Base-by-base conservation (phyloP, 2,329 filamentous ascomycete genomes). In the Tolypocladium ovalisporum region DNA sequence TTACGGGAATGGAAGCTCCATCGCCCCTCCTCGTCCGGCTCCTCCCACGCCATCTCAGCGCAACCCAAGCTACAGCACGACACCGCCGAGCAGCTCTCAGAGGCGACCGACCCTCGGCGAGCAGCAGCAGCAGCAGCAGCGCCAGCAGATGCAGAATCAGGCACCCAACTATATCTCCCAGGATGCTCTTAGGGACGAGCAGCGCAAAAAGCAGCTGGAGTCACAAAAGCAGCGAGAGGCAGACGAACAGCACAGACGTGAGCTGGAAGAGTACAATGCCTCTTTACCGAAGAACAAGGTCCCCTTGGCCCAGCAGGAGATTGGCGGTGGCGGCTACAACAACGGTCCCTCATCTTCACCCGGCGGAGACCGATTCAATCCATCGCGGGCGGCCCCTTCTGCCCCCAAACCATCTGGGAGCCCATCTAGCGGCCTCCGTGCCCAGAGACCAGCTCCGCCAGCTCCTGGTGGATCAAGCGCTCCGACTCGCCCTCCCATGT, bases 251-350 rank as follows among this genome's bases (percentile, higher is more conserved):
- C 81, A 81, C 56, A 81, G 89, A 56, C 83, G 87, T 62, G 90
- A 96, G 55, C 79, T 89, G 64, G 91, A 94, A 68, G 89, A 85
- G 22, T 97, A 96, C 73, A 96, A 97, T 71, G 88, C 90, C 39
- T 90, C 89, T 29, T 75, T 97, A 59, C 93, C 91, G 36, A 88
- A 96, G 76, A 86, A 81, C 61, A 90, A 89, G 69, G 75, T 85
- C 13, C 89, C 90, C 2, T 67, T 94, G 62, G 91, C 92, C 36
- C 90, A 97, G 70, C 92, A 97, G 73, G 94, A 97, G 71, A 76
- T 97, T 63, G 90, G 89, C 58, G 86, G 86, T 36, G 88, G 86
- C 36, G 88, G 84, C 60, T 79, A 83, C 42, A 77, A 79, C 60
- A 75, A 78, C 51, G 78, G 78, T 32, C 60, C 58, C 51, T 60